Evolutionary conservation across 2,329 filamentous ascomycete species (phyloP).

Genomic region (Blastomyces emzantsi): DNA sequence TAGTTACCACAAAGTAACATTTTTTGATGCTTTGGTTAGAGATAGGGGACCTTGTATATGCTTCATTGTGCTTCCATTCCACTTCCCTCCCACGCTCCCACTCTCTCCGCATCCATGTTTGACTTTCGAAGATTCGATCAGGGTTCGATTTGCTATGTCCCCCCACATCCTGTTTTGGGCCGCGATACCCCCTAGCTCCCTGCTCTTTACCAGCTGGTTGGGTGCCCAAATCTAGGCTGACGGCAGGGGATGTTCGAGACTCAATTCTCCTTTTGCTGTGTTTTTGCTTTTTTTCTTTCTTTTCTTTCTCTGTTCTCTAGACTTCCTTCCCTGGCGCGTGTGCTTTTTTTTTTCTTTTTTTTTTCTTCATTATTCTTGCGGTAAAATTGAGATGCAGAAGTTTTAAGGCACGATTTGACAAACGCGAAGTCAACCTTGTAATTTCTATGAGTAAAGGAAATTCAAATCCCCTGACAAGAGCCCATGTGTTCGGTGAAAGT

Average conservation of each 20-base stretch:
- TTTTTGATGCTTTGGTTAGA: neutral
- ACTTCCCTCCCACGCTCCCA: neutral
- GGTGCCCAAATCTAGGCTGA: neutral
- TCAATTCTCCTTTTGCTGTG: neutral
- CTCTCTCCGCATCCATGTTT: neutral
- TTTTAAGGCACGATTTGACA: neutral
- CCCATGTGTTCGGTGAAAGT: neutral
- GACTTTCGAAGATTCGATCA: slow-evolving; percentile 2
- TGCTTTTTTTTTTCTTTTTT: neutral
- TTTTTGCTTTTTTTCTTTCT: neutral
- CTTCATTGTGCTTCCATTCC: neutral
- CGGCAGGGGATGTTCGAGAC: neutral
- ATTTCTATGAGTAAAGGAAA: neutral
- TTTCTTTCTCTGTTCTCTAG: neutral
- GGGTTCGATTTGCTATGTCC: neutral
- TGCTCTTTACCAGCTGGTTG: slow-evolving; percentile 6
- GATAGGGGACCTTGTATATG: neutral
- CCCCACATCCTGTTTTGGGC: neutral
- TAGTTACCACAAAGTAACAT: neutral
- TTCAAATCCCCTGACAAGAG: neutral
- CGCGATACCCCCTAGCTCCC: neutral
- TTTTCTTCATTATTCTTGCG: neutral
- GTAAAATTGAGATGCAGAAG: neutral
- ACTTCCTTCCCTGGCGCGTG: neutral
- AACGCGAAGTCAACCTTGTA: neutral